A percentile compares a stretch with the other conserved stretches of the same genome.
phyloP scores from a whole-genome alignment of 192 early-diverging fungal genomes.

The Podochytrium sp. region DNA sequence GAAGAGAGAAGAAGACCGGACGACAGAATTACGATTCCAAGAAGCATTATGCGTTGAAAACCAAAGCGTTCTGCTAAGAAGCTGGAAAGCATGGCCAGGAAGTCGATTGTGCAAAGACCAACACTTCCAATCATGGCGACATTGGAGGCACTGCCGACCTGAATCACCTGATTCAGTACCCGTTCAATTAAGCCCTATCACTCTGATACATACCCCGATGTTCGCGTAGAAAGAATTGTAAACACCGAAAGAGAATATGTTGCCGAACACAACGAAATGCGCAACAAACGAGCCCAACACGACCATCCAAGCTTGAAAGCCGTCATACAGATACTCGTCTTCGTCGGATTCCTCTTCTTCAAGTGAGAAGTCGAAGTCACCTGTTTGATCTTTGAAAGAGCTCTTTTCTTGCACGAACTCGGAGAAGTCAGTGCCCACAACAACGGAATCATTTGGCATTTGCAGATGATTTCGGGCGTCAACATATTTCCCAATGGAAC shows the following conservation, averaged over 20 bases:
- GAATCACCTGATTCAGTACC: too few species aligned
- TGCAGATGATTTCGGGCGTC: too few species aligned
- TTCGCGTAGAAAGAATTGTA: constrained; percentile 10
- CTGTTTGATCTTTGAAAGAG: too few species aligned
- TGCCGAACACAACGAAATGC: constrained; percentile 13
- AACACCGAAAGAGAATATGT: constrained; percentile 4
- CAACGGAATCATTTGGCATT: too few species aligned
- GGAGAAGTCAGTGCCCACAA: too few species aligned
- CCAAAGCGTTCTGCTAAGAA: constrained; percentile 50
- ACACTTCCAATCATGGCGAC: constrained; percentile 21
- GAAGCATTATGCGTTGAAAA: constrained; percentile 46
- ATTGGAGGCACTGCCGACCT: constrained; percentile 7
- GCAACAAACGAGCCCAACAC: constrained; percentile 15
- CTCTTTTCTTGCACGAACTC: too few species aligned
- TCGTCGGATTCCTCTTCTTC: too few species aligned
- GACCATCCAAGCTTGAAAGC: constrained; percentile 3
- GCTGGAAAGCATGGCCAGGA: constrained; percentile 1
- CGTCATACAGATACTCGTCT: constrained; percentile 1
- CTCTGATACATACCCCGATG: background rate
- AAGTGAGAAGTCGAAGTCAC: too few species aligned
- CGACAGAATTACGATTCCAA: constrained; percentile 54
- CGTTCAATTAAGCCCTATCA: too few species aligned
- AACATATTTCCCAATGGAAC: too few species aligned
- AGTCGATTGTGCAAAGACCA: background rate
- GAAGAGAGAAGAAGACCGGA: constrained; percentile 2